These are phyloP conservation scores for Nothophoma quercina DNA, from an alignment of 2,329 filamentous ascomycete species.

Conservation along the genomic window DNA sequence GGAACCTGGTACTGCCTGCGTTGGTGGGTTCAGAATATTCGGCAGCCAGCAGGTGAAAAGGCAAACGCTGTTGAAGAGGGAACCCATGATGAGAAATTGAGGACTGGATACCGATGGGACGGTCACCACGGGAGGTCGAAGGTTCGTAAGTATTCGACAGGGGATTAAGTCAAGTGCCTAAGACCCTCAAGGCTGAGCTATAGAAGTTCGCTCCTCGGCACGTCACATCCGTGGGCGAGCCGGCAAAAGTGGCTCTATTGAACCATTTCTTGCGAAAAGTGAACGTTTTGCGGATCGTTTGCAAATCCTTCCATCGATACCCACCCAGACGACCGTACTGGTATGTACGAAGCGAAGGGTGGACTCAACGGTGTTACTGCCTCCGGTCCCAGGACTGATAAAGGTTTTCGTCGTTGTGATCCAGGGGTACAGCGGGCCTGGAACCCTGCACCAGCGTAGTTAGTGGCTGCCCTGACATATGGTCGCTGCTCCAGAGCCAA, in stretches of 20 bases:
- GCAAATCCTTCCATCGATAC: constrained; percentile 5
- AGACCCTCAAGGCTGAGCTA: constrained; percentile 1
- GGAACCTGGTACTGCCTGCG: constrained; percentile 5
- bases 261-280: not conserved
- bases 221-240: not conserved
- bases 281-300: constrained; percentile 6
- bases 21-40: constrained; percentile 2
- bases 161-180: not conserved
- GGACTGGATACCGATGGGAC: not conserved
- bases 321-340: not conserved
- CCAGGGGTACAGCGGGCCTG: constrained; percentile 1
- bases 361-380: not conserved
- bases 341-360: not conserved
- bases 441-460: not conserved
- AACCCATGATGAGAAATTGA: constrained; percentile 16
- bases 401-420: constrained; percentile 1
- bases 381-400: not conserved
- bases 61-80: constrained; percentile 20
- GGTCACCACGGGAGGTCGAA: not conserved
- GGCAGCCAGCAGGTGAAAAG: constrained; percentile 28
- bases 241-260: not conserved
- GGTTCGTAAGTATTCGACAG: constrained; percentile 6
- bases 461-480: constrained; percentile 2
- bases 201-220: constrained; percentile 2
- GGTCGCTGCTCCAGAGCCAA: not conserved